A percentile compares a stretch with the other conserved stretches of the same genome.
phyloP scores from a whole-genome alignment of 371 early-diverging fungal genomes.

The Lichtheimia ornata region DNA sequence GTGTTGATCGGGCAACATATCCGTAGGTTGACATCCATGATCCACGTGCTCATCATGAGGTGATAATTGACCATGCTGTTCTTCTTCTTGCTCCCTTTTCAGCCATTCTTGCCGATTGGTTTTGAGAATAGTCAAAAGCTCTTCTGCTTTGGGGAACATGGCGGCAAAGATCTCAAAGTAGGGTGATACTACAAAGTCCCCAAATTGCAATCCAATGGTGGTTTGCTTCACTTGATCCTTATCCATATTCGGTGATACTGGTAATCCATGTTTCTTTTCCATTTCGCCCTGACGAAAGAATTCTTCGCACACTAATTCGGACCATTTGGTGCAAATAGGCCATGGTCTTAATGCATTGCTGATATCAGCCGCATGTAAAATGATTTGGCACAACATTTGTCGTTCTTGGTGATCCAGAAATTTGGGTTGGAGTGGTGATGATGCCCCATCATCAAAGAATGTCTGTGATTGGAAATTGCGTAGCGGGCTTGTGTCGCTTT shows the following conservation, averaged over 20 bases:
- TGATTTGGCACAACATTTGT: conserved; percentile 63
- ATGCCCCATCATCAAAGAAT: conserved; percentile 25
- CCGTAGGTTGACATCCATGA: conserved; percentile 28
- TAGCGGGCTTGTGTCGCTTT: conserved; percentile 39
- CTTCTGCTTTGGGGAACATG: conserved; percentile 64
- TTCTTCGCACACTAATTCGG: conserved; percentile 81
- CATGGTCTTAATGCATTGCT: conserved; percentile 88
- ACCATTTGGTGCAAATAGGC: conserved; percentile 83
- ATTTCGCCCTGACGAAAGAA: conserved; percentile 86
- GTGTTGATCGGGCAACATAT: conserved; percentile 36
- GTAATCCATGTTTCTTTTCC: conserved; percentile 71
- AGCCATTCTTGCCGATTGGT: conserved; percentile 45
- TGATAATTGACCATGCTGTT: neutral
- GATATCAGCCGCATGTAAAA: conserved; percentile 88
- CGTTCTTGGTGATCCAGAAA: conserved; percentile 47
- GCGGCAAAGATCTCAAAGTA: conserved; percentile 81
- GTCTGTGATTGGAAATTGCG: conserved; percentile 31
- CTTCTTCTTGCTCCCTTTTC: conserved; percentile 25
- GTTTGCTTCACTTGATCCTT: conserved; percentile 71
- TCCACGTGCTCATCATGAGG: conserved; percentile 5
- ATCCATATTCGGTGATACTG: conserved; percentile 89
- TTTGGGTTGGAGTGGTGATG: conserved; percentile 2
- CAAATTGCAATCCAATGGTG: conserved; percentile 80
- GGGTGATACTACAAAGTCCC: conserved; percentile 82
- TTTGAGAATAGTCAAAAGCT: conserved; percentile 34